These are phyloP conservation scores for Aspergillus costaricaensis DNA, from an alignment of 2,329 filamentous ascomycete species.

Conservation along the genomic window DNA sequence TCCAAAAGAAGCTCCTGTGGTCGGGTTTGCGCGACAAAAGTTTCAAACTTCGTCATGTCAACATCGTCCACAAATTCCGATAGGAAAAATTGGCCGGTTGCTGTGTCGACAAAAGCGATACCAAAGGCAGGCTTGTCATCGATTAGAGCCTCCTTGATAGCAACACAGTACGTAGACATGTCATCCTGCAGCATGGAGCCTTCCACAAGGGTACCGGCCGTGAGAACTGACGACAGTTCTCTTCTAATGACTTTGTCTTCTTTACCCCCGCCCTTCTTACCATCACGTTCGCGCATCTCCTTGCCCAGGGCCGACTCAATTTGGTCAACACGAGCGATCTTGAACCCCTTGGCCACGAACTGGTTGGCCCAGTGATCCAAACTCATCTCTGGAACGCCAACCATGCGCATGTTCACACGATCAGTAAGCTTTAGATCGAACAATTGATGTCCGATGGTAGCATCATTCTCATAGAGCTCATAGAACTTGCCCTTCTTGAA, in stretches of 20 bases:
- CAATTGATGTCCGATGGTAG: constrained; percentile 90
- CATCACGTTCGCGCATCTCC: constrained; percentile 93
- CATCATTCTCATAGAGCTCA: constrained; percentile 96
- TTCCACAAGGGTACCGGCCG: constrained; percentile 89
- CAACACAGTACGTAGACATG: constrained; percentile 93
- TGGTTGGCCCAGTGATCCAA: constrained; percentile 98
- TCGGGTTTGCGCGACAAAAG: constrained; percentile 86
- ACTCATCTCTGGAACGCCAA: constrained; percentile 92
- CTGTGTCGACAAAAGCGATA: constrained; percentile 90
- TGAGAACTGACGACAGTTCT: constrained; percentile 88
- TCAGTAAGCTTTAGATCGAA: constrained; percentile 98
- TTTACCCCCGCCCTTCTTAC: constrained; percentile 56
- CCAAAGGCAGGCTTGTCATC: constrained; percentile 81
- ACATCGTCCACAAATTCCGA: constrained; percentile 88
- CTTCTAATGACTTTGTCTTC: constrained; percentile 91
- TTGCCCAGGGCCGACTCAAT: constrained; percentile 94
- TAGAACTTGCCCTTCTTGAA: constrained; percentile 99
- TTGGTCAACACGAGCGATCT: constrained; percentile 94
- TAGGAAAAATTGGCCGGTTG: constrained; percentile 93
- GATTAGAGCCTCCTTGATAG: constrained; percentile 78
- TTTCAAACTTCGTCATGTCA: constrained; percentile 96
- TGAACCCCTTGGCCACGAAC: constrained; percentile 96
- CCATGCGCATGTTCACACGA: constrained; percentile 99
- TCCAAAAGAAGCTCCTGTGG: constrained; percentile 88
- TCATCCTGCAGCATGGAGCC: constrained; percentile 97